Percentiles rank a stretch among this genome's conserved stretches.
Conservation (phyloP, 2,329 filamentous ascomycete species). For the Ophiostoma novo-ulmi region DNA sequence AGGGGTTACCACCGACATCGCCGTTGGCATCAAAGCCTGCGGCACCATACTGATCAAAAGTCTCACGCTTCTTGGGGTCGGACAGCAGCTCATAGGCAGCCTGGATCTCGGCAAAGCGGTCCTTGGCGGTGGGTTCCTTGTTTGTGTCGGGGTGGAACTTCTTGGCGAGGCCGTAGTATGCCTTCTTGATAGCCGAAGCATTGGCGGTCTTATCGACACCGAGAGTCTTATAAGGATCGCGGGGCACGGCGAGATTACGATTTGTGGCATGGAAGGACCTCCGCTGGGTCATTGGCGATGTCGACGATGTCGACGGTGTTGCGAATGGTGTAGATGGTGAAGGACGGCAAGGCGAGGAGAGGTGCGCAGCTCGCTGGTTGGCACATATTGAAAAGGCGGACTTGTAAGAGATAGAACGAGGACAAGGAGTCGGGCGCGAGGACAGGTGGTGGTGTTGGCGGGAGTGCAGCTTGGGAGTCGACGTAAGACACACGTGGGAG, state of each 20-base stretch:
- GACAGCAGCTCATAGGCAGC: slow-evolving; percentile 89
- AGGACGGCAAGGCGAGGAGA: neutral
- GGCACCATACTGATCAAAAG: slow-evolving; percentile 84
- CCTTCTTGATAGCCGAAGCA: slow-evolving; percentile 88
- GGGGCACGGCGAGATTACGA: slow-evolving; percentile 29
- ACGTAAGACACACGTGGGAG: slow-evolving; percentile 32
- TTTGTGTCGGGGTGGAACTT: slow-evolving; percentile 98
- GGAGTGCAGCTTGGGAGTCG: slow-evolving; percentile 28
- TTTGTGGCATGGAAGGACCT: slow-evolving; percentile 15
- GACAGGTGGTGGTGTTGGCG: slow-evolving; percentile 8
- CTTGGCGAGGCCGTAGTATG: slow-evolving; percentile 95
- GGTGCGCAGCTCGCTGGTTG: slow-evolving; percentile 9
- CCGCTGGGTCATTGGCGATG: neutral
- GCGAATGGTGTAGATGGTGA: neutral
- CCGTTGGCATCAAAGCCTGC: slow-evolving; percentile 79
- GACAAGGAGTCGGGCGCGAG: neutral
- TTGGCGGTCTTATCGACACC: slow-evolving; percentile 80
- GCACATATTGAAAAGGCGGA: neutral
- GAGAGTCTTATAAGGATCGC: slow-evolving; percentile 82
- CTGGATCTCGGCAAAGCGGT: slow-evolving; percentile 90
- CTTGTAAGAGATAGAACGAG: neutral
- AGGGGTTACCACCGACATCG: slow-evolving; percentile 47
- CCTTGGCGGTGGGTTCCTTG: slow-evolving; percentile 88
- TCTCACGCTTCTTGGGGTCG: slow-evolving; percentile 86
- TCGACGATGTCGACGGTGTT: neutral